Percentiles rank a stretch among this genome's conserved stretches.
Evolutionary conservation across 176 grass and related monocot species (phyloP).

Genomic region (Aegilops tauschii): DNA sequence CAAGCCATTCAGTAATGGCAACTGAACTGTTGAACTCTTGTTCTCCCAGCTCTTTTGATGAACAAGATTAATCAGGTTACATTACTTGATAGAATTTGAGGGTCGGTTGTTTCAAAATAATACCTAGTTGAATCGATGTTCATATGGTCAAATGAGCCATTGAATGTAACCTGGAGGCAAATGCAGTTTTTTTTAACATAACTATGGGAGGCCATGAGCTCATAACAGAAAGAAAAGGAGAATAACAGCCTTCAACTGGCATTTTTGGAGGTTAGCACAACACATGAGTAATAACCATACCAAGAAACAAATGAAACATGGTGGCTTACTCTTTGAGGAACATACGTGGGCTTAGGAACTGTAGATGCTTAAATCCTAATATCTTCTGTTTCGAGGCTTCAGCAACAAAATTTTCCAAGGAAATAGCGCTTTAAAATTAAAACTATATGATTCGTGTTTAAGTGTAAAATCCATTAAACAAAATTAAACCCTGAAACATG

Average conservation of each 20-base stretch:
- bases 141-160: slow-evolving; percentile 96
- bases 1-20: slow-evolving; percentile 14
- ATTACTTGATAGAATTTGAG: slow-evolving; percentile 13
- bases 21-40: not conserved
- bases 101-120: slow-evolving; percentile 6
- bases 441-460: not conserved
- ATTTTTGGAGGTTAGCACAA: slow-evolving; percentile 12
- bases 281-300: slow-evolving; percentile 5
- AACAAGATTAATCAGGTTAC: slow-evolving; percentile 12
- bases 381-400: not conserved
- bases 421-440: not conserved
- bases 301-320: slow-evolving; percentile 1
- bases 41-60: slow-evolving; percentile 17
- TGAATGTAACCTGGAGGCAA: slow-evolving; percentile 81
- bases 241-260: not conserved
- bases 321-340: slow-evolving; percentile 1
- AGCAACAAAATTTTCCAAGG: slow-evolving; percentile 7
- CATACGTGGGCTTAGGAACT: not conserved
- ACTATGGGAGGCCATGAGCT: slow-evolving; percentile 11
- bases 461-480: not conserved
- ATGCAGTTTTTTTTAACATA: not conserved
- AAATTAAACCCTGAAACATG: not conserved
- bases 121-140: slow-evolving; percentile 97
- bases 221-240: slow-evolving; percentile 1
- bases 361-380: not conserved